Conservation (phyloP, 1,284 basidiomycete species). For the Melampsora abietis-canadensis region DNA sequence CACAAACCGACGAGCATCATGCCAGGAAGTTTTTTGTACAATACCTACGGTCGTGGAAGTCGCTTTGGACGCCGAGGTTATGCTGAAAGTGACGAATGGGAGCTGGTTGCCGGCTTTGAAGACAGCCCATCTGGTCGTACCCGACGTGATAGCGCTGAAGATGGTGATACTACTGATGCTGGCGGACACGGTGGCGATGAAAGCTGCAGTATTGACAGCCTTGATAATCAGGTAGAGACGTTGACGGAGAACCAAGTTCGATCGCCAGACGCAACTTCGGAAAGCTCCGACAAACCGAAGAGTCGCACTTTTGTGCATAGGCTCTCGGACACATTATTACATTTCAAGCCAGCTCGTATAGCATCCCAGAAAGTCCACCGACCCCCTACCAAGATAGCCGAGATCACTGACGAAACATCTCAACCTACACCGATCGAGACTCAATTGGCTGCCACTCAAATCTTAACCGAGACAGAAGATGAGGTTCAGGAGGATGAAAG, state of each 20-base stretch:
- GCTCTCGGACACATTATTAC: background rate
- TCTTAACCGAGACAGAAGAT: background rate
- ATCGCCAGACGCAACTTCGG: background rate
- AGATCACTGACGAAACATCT: background rate
- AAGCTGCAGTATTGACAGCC: background rate
- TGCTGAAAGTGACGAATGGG: constrained; percentile 4
- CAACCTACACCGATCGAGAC: background rate
- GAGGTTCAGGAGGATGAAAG: background rate
- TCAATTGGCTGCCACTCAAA: background rate
- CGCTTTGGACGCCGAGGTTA: constrained; percentile 2
- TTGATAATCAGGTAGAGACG: no score
- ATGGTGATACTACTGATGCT: background rate
- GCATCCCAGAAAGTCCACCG: background rate
- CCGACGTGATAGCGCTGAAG: background rate
- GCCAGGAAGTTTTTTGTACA: background rate
- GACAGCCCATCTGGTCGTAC: background rate
- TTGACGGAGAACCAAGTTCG: no score
- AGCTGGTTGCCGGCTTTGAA: background rate
- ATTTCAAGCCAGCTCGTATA: background rate
- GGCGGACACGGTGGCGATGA: background rate
- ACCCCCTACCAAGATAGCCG: background rate
- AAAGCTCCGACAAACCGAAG: background rate
- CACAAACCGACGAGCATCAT: background rate
- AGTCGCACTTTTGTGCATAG: background rate
- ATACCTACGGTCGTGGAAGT: background rate